Base-by-base conservation (phyloP, 495 filamentous ascomycete genomes). In the Glonium stellatum region DNA sequence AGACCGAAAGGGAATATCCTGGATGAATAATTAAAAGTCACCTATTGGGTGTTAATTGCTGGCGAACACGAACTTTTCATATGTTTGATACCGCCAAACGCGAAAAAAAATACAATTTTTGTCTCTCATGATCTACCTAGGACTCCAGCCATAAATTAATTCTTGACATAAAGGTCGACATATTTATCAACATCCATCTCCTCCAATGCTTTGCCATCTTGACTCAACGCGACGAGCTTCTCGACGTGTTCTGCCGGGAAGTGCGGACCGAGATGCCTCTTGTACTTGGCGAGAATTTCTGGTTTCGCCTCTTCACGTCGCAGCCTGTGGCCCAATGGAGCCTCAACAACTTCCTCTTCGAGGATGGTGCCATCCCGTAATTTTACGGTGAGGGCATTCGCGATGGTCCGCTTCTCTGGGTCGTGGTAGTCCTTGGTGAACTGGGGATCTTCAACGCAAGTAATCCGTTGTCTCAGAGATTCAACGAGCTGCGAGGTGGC, bases 291-390 rank as follows among this genome's bases (percentile, higher is more conserved):
- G 60, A 97, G 72, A 59, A 98, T 95, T 71, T 96, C 86, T 44
- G 93, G 93, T 80, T 97, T 98, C 63, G 95, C 93, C 80, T 98
- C 93, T 70, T 93, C 89, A 68, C 93, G 85, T 60, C 93, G 82
- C 65, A 95, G 80, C 63, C 85, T 87, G 78, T 98, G 93, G 58
- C 93, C 93, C 52, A 98, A 82, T 37, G 93, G 93, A 37, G 95
- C 93, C 78, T 97, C 91, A 35, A 98, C 86, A n/a, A 88, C 85
- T 39, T 92, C 83, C 75, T 98, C 93, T 15, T 91, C 84, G 19
- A 97, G 81, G 21, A 89, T 80, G n/a, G 92, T 97, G 69, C 93
- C 93, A 66, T 98, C 95, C 68, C 95, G 91, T 49, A 98, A 80
- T 66, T 85, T 91, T 48, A 98, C 89, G 15, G 89, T 95, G 64